Evolutionary conservation across 2,329 filamentous ascomycete species (phyloP).

Genomic region (Ophiognomonia clavigignenti-juglandacearum): DNA sequence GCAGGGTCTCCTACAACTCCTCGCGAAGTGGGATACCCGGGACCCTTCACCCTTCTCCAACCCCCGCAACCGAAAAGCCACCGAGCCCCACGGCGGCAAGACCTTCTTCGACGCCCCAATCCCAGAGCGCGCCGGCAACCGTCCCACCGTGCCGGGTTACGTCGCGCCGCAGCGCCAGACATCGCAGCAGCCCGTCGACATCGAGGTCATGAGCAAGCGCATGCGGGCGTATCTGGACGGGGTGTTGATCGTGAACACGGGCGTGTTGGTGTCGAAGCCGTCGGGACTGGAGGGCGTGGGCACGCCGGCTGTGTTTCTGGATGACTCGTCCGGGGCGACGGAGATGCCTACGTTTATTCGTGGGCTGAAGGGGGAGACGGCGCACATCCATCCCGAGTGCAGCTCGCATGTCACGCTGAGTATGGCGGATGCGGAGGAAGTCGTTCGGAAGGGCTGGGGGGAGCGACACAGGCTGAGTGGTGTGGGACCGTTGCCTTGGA

Average conservation of each 20-base stretch:
- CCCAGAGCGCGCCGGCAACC: slow-evolving; percentile 18
- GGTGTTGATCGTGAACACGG: slow-evolving; percentile 23
- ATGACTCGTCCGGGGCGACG: slow-evolving; percentile 2
- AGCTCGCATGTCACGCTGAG: slow-evolving; percentile 34
- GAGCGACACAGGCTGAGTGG: slow-evolving; percentile 33
- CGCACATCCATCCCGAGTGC: slow-evolving; percentile 34
- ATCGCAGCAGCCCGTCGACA: slow-evolving; percentile 17
- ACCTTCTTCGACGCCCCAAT: slow-evolving; percentile 20
- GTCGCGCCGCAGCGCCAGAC: slow-evolving; percentile 35
- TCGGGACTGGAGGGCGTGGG: slow-evolving; percentile 29
- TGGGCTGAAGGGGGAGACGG: slow-evolving; percentile 26
- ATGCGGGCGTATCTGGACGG: slow-evolving; percentile 24
- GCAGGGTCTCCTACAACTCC: slow-evolving; percentile 27
- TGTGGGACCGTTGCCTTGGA: slow-evolving; percentile 25
- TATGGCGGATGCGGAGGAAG: slow-evolving; percentile 30
- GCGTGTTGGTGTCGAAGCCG: slow-evolving; percentile 21
- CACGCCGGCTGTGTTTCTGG: slow-evolving; percentile 26
- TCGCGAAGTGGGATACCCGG: slow-evolving; percentile 29
- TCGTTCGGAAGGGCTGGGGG: slow-evolving; percentile 33
- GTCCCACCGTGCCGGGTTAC: slow-evolving; percentile 29
- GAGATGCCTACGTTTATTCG: slow-evolving; percentile 15
- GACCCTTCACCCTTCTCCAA: slow-evolving; percentile 23
- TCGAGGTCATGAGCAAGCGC: slow-evolving; percentile 8
- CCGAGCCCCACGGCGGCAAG: slow-evolving; percentile 21
- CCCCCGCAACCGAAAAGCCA: slow-evolving; percentile 18